phyloP scores from a whole-genome alignment of 371 early-diverging fungal species.

The Cokeromyces recurvatus region DNA sequence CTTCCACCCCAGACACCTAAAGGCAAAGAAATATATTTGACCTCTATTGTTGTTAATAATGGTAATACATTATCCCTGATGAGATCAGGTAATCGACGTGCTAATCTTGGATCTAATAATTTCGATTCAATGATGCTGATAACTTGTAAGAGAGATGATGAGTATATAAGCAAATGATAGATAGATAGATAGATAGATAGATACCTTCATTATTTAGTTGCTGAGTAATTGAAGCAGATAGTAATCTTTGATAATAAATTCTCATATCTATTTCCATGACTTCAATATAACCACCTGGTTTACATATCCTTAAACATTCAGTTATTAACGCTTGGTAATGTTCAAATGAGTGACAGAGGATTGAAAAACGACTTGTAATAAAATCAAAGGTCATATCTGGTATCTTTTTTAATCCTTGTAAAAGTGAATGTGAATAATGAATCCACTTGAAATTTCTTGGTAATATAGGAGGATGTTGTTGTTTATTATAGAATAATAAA shows the following conservation, averaged over 20 bases:
- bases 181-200: too few relatives aligned
- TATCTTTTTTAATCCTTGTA: conserved; percentile 22
- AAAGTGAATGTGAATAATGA: conserved; percentile 3
- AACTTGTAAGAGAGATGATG: conserved; percentile 15
- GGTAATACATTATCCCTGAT: conserved; percentile 4
- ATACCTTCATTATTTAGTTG: conserved; percentile 37
- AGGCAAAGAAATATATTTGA: conserved; percentile 36
- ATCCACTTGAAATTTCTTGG: conserved; percentile 29
- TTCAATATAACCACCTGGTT: conserved; percentile 32
- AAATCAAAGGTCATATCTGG: conserved; percentile 36
- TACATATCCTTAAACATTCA: conserved; percentile 31
- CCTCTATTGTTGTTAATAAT: neutral
- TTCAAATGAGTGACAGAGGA: conserved; percentile 17
- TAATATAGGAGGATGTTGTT: neutral
- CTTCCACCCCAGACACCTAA: conserved; percentile 44
- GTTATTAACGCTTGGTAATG: conserved; percentile 26
- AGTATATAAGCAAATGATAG: too few relatives aligned
- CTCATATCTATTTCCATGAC: conserved; percentile 40
- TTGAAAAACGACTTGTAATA: conserved; percentile 28
- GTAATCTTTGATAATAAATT: conserved; percentile 27
- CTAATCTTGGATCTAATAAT: conserved; percentile 31
- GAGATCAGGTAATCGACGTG: conserved; percentile 28
- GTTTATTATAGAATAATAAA: neutral
- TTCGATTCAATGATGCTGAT: conserved; percentile 28
- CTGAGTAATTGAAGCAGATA: conserved; percentile 17